Conservation (phyloP, 2,329 filamentous ascomycete genomes). For the Aspergillus sp. region DNA sequence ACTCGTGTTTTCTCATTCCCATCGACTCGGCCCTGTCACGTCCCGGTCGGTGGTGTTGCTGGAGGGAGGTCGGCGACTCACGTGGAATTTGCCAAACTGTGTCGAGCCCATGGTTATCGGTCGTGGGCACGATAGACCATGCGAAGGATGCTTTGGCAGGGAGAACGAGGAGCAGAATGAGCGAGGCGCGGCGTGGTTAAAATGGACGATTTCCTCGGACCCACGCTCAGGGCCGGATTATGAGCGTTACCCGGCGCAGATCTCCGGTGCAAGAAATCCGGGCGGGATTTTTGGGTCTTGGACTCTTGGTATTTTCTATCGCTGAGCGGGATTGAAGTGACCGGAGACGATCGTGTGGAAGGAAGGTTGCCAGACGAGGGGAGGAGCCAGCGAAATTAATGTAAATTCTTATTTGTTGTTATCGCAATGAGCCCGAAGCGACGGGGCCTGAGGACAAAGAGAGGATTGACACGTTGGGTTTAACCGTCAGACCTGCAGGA, state of each 20-base stretch:
- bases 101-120: conserved; percentile 48
- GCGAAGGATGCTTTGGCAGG: conserved; percentile 6
- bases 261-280: conserved; percentile 8
- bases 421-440: background rate
- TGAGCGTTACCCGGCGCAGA: conserved; percentile 24
- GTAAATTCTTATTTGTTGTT: background rate
- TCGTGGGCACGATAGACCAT: conserved; percentile 12
- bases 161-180: conserved; percentile 3
- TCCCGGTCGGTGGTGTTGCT: too few species aligned
- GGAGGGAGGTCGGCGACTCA: conserved; percentile 33
- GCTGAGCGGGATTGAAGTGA: too few species aligned
- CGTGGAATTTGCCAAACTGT: conserved; percentile 60
- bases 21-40: too few species aligned
- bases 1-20: conserved; percentile 2
- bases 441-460: background rate
- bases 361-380: background rate
- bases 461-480: conserved; percentile 7
- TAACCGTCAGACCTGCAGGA: conserved; percentile 7
- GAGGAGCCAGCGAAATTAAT: background rate
- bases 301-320: background rate
- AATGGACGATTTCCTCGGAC: conserved; percentile 22
- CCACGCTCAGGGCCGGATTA: conserved; percentile 22
- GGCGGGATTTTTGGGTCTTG: background rate
- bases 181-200: conserved; percentile 14
- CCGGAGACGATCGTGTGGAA: background rate